A percentile compares a stretch with the other conserved stretches of the same genome.
Conservation (phyloP, 305 asterid species). For the Nicotiana rustica region DNA sequence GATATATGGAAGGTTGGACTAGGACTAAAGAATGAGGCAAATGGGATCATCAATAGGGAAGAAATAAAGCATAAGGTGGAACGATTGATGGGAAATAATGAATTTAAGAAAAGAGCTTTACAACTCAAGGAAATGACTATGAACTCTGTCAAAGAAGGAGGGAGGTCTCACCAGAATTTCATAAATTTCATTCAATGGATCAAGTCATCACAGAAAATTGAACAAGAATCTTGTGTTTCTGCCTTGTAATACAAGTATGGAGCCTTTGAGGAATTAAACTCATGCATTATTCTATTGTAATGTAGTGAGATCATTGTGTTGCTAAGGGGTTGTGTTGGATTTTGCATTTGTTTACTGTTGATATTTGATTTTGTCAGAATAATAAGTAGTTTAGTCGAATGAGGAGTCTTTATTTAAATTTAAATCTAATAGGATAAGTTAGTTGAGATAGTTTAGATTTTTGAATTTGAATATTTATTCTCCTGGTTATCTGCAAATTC, state of each 20-base stretch:
- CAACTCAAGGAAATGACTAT: slow-evolving; percentile 31
- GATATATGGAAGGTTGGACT: slow-evolving; percentile 46
- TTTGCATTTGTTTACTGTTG: too few species aligned
- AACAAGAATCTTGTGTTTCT: too few species aligned
- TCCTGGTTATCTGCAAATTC: too few species aligned
- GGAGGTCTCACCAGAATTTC: slow-evolving; percentile 43
- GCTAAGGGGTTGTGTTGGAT: too few species aligned
- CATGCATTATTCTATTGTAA: background rate
- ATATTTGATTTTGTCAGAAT: too few species aligned
- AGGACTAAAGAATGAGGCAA: slow-evolving; percentile 31
- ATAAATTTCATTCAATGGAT: slow-evolving; percentile 40
- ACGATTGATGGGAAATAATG: slow-evolving; percentile 30
- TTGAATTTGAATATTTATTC: too few species aligned
- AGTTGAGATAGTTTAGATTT: too few species aligned
- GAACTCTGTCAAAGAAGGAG: slow-evolving; percentile 37
- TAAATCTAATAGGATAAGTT: too few species aligned
- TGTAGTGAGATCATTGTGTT: too few species aligned
- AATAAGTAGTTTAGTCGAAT: too few species aligned
- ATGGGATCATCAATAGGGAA: slow-evolving; percentile 35
- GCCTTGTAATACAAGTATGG: too few species aligned
- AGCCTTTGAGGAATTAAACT: background rate
- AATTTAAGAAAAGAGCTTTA: slow-evolving; percentile 37
- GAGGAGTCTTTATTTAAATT: too few species aligned
- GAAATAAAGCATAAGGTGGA: slow-evolving; percentile 45
- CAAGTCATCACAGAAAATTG: slow-evolving; percentile 14